A percentile compares a stretch with the other conserved stretches of the same genome.
Evolutionary conservation across 192 early-diverging fungal species (phyloP).

Genomic region (Allomyces javanicus): DNA sequence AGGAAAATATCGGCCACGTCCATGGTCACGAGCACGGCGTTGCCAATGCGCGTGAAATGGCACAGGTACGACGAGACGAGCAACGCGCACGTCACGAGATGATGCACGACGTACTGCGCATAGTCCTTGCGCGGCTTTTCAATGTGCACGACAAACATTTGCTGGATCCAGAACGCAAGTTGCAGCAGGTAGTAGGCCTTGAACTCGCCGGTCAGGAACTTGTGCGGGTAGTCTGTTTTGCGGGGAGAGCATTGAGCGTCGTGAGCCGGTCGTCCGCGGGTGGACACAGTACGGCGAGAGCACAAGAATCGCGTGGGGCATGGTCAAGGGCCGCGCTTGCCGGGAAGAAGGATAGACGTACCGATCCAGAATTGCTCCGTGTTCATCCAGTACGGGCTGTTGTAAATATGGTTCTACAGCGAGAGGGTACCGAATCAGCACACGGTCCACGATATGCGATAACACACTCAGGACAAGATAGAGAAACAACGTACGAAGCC

Average conservation of each 20-base stretch:
- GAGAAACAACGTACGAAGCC: constrained; percentile 8
- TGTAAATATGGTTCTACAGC: constrained; percentile 5
- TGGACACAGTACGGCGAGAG: background rate
- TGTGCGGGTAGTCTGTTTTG: constrained; percentile 22
- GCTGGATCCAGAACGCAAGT: constrained; percentile 38
- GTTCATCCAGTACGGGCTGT: constrained; percentile 23
- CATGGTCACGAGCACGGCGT: constrained; percentile 41
- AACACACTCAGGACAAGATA: constrained; percentile 3
- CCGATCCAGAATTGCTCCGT: constrained; percentile 19
- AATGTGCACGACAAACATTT: constrained; percentile 32
- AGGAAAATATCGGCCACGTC: constrained; percentile 42
- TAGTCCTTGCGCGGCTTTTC: constrained; percentile 38
- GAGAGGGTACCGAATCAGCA: background rate
- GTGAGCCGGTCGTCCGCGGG: too few relatives aligned
- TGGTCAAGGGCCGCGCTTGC: too few relatives aligned
- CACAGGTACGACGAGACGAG: constrained; percentile 31
- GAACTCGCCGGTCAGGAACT: constrained; percentile 17
- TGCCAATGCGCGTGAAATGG: constrained; percentile 40
- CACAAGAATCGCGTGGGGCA: background rate
- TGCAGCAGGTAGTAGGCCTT: constrained; percentile 39
- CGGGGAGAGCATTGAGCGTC: too few relatives aligned
- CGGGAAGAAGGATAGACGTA: constrained; percentile 2
- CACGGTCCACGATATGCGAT: background rate
- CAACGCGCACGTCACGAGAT: constrained; percentile 34
- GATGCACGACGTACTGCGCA: constrained; percentile 31